A percentile compares a stretch with the other conserved stretches of the same genome.
These are phyloP conservation scores for Rhodotorula taiwanensis DNA, from an alignment of 768 basidiomycete species.

Conservation along the genomic window DNA sequence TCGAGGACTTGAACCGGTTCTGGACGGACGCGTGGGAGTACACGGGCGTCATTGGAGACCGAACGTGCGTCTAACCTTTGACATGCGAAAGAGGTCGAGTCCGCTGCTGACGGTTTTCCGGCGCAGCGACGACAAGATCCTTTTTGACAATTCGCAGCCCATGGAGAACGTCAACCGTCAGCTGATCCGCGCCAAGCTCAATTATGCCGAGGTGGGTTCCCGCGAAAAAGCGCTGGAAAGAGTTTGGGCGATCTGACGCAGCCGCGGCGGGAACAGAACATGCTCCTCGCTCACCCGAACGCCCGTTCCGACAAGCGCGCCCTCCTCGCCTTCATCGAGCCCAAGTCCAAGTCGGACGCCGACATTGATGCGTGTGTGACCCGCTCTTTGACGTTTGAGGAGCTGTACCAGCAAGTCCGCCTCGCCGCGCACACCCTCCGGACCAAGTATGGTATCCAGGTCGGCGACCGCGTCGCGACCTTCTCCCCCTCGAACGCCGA, in stretches of 20 bases:
- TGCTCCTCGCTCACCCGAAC: conserved; percentile 36
- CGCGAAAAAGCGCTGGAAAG: neutral
- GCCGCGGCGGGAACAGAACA: conserved; percentile 34
- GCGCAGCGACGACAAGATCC: conserved; percentile 3
- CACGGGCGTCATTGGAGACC: conserved; percentile 31
- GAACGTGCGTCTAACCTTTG: conserved; percentile 16
- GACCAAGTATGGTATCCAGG: conserved; percentile 22
- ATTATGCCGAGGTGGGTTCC: conserved; percentile 29
- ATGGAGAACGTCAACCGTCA: conserved; percentile 22
- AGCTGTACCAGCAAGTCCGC: conserved; percentile 38
- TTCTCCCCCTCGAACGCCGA: conserved; percentile 56
- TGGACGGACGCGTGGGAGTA: conserved; percentile 34
- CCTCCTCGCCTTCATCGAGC: conserved; percentile 37
- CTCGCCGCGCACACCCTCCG: conserved; percentile 31
- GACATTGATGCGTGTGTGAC: conserved; percentile 27
- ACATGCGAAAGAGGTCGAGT: no score
- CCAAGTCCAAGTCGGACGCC: conserved; percentile 2
- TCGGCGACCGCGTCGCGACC: conserved; percentile 39
- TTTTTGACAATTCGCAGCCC: conserved; percentile 31
- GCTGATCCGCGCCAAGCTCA: conserved; percentile 23
- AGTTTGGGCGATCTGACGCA: neutral
- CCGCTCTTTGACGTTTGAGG: conserved; percentile 33
- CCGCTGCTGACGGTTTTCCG: neutral
- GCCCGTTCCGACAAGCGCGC: conserved; percentile 35
- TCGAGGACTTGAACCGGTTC: conserved; percentile 30